Evolutionary conservation across 106 monocot species (phyloP).

Genomic region (Allium fistulosum): DNA sequence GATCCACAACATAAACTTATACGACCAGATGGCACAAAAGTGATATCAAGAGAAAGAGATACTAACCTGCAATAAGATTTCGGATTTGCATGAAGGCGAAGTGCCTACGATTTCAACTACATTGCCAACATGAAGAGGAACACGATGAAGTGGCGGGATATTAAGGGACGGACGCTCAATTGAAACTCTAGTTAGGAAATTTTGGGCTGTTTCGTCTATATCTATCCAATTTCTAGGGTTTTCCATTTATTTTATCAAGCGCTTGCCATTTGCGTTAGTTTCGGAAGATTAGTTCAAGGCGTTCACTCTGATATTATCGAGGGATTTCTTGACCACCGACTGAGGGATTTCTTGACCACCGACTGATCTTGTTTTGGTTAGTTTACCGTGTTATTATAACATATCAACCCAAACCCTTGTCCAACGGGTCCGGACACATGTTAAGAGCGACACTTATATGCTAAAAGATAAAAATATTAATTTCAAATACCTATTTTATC

Average conservation of each 20-base stretch:
- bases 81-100: constrained; percentile 77
- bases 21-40: neutral
- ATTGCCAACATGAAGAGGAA: constrained; percentile 68
- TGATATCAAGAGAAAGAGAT: neutral
- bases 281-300: too few relatives aligned
- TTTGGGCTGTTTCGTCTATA: constrained; percentile 49
- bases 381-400: too few relatives aligned
- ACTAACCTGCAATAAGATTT: constrained; percentile 59
- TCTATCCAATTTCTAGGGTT: constrained; percentile 47
- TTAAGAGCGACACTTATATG: too few relatives aligned
- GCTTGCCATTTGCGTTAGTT: too few relatives aligned
- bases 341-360: too few relatives aligned
- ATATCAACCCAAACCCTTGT: too few relatives aligned
- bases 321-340: too few relatives aligned
- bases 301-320: too few relatives aligned
- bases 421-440: too few relatives aligned
- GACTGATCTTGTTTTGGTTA: too few relatives aligned
- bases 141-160: constrained; percentile 76
- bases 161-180: constrained; percentile 45
- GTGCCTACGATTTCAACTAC: constrained; percentile 93
- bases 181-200: constrained; percentile 34
- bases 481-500: too few relatives aligned
- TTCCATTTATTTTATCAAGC: neutral
- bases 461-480: too few relatives aligned
- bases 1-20: neutral